Evolutionary conservation across 768 basidiomycete species (phyloP), one percentile per base, ranked within the genome.

Genomic region (Boletus speciosus): DNA sequence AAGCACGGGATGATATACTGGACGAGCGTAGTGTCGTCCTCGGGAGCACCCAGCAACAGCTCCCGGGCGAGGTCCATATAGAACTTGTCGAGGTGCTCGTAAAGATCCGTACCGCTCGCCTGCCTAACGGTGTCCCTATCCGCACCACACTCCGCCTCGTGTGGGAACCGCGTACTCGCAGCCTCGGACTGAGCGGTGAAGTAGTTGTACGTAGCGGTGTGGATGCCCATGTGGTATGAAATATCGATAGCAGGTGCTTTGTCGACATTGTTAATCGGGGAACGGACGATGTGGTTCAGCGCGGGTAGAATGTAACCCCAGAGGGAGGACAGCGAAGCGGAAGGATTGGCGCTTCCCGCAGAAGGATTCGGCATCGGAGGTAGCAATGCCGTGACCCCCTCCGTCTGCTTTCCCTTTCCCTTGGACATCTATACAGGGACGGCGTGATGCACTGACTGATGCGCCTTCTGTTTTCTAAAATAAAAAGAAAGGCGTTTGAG

Each of bases 151-250:
- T 54, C 57, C 5, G 27, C 19, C 35, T 49, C 56, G 35, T 41
- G 47, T 2, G 54, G 47, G 14, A 59, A 57, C 21, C 59, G 58
- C 23, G 69, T 54, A 39, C 72, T 74, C 45, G 70, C 64, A 29
- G 71, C 69, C 63, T 86, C 84, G 55, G 74, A 78, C 67, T 82
- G 80, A n/a, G 79, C 67, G 50, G 81, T 82, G 65, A 84, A 81
- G 80, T 88, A 90, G 73, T 89, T 88, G 76, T 90, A 90, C 52
- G 83, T 83, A n/a, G 87, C 85, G 19, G 88, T 87, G 69, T 90
- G 86, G 38, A 90, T 84, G 54, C 86, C 86, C 66, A 86, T 82
- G 64, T 89, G 87, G 60, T 87, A 86, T 27, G 73, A 78, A 52
- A 86, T 78, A 59, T 88, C 88, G 61, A 90, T 82, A 12, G 84